Evolutionary conservation across 1,139 yeast genomes (phyloP).

Genomic region (Pneumocystis wakefieldiae): DNA sequence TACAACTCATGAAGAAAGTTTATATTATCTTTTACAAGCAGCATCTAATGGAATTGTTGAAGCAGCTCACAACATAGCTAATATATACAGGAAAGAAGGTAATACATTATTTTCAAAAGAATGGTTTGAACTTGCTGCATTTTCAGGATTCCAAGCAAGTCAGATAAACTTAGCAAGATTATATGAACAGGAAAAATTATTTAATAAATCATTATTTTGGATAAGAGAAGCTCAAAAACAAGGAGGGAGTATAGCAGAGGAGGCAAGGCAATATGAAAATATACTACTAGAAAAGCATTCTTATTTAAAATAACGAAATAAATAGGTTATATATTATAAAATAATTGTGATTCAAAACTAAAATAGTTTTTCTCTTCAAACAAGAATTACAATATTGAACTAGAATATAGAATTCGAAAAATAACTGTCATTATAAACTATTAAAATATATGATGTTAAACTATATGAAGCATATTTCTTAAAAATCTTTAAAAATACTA

Average conservation of each 20-base stretch:
- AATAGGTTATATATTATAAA: background rate
- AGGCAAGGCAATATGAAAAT: conserved; percentile 2
- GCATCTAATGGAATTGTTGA: conserved; percentile 5
- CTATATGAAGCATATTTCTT: background rate
- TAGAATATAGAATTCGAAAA: background rate
- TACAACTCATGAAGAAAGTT: background rate
- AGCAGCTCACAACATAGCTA: conserved; percentile 10
- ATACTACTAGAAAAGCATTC: background rate
- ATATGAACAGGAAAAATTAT: background rate
- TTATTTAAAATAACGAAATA: background rate
- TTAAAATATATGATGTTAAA: background rate
- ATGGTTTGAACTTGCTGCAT: conserved; percentile 7
- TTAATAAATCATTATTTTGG: conserved; percentile 7
- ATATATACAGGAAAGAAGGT: conserved; percentile 4
- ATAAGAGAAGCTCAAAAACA: conserved; percentile 1
- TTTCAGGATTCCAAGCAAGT: conserved; percentile 3
- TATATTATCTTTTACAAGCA: conserved; percentile 1
- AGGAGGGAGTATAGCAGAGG: conserved; percentile 6
- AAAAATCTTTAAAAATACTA: background rate
- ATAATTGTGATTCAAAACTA: background rate
- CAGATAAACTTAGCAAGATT: conserved; percentile 8
- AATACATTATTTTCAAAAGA: conserved; percentile 5
- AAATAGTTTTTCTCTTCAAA: background rate
- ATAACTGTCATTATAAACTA: background rate
- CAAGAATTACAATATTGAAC: background rate